A percentile compares a stretch with the other conserved stretches of the same genome.
Conservation (phyloP, 306 rosid species). For the Glycyrrhiza uralensis region DNA sequence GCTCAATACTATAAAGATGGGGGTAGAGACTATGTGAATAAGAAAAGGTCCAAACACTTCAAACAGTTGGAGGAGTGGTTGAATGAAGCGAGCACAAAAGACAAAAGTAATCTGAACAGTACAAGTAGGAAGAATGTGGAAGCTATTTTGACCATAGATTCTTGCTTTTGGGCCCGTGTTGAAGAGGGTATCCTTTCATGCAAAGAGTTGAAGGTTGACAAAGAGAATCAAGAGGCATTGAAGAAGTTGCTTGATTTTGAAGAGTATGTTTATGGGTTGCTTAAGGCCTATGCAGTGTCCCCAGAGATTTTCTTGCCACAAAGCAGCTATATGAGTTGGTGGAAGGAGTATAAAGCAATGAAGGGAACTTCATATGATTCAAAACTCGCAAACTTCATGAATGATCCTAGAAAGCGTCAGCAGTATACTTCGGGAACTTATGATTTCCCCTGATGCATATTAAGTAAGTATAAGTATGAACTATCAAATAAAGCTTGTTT, state of each 20-base stretch:
- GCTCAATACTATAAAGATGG: conserved; percentile 44
- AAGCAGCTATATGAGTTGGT: conserved; percentile 69
- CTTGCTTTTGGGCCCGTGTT: conserved; percentile 68
- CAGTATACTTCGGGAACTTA: conserved; percentile 33
- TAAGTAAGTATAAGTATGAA: too few relatives aligned
- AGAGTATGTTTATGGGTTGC: conserved; percentile 29
- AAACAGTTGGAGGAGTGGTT: conserved; percentile 42
- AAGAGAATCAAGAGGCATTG: neutral
- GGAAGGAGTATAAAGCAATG: conserved; percentile 31
- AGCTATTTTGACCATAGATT: conserved; percentile 44
- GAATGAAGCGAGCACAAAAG: neutral
- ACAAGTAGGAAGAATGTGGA: conserved; percentile 21
- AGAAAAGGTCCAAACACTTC: conserved; percentile 40
- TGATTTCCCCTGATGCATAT: neutral
- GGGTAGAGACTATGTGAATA: neutral
- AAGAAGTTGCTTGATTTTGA: conserved; percentile 38
- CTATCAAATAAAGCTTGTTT: neutral
- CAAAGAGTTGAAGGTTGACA: neutral
- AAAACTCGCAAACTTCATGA: conserved; percentile 35
- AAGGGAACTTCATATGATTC: conserved; percentile 24
- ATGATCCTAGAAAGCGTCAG: neutral
- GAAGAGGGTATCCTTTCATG: conserved; percentile 48
- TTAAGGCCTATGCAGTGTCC: conserved; percentile 39
- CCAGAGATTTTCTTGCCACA: conserved; percentile 54
- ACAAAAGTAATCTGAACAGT: neutral